Percentiles rank a stretch among this genome's conserved stretches.
Evolutionary conservation across 495 filamentous ascomycete species (phyloP).

Genomic region (Chaetomidium leptoderma): DNA sequence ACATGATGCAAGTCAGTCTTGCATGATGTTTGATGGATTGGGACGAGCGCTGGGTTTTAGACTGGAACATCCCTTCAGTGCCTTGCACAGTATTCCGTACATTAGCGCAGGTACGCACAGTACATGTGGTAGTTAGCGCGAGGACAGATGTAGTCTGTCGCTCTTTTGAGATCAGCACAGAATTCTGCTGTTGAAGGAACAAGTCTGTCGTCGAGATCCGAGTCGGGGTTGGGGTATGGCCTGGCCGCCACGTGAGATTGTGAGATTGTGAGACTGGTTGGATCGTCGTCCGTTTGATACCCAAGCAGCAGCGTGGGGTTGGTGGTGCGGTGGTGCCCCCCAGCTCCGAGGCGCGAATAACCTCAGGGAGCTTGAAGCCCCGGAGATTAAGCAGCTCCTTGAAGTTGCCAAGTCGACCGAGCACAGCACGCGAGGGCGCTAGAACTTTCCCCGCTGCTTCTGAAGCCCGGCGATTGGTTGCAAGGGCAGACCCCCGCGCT

Average conservation of each 20-base stretch:
- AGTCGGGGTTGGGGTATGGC: no score
- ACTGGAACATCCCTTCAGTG: neutral
- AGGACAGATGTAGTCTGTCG: no score
- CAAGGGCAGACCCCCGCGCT: neutral
- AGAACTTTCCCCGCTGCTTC: slow-evolving; percentile 8
- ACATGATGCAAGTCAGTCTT: neutral
- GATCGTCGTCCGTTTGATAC: no score
- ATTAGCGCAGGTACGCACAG: neutral
- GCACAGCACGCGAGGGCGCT: neutral
- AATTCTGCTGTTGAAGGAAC: no score
- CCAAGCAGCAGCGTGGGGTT: no score
- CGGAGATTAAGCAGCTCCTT: no score
- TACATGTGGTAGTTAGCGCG: no score
- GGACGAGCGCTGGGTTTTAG: neutral
- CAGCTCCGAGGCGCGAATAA: no score
- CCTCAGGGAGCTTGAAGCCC: no score
- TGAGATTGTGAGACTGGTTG: neutral
- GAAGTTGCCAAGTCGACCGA: neutral
- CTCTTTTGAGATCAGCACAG: no score
- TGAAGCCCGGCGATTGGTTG: neutral
- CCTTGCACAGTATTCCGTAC: neutral
- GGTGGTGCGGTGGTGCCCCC: no score
- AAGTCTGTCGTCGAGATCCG: no score
- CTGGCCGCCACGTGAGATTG: slow-evolving; percentile 1
- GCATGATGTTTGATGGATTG: neutral